Percentiles rank a stretch among this genome's conserved stretches.
phyloP scores from a whole-genome alignment of 768 basidiomycete species.

The Pulveroboletus sp. region DNA sequence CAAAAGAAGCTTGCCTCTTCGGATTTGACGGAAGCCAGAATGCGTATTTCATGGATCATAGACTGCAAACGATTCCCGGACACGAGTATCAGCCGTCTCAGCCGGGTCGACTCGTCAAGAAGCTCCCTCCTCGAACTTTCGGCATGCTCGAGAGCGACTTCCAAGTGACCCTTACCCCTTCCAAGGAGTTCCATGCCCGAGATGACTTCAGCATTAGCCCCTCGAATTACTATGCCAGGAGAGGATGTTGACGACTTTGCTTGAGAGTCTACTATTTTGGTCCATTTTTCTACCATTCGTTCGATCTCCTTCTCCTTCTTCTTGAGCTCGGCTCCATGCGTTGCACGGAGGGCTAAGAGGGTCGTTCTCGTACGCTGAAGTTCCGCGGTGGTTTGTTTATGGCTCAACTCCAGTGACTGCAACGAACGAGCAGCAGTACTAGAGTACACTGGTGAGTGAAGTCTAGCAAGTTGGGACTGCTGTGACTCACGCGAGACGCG shows the following conservation, averaged over 20 bases:
- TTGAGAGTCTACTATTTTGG: slow-evolving; percentile 65
- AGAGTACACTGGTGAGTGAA: slow-evolving; percentile 6
- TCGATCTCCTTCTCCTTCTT: slow-evolving; percentile 80
- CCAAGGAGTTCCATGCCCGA: slow-evolving; percentile 43
- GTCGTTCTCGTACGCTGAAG: slow-evolving; percentile 68
- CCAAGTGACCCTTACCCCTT: slow-evolving; percentile 52
- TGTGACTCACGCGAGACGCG: slow-evolving; percentile 61
- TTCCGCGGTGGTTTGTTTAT: slow-evolving; percentile 66
- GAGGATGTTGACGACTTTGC: slow-evolving; percentile 46
- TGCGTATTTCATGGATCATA: slow-evolving; percentile 45
- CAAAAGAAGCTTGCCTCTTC: slow-evolving; percentile 42
- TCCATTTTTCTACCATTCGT: slow-evolving; percentile 69
- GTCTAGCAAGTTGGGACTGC: neutral
- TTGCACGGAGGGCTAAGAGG: slow-evolving; percentile 63
- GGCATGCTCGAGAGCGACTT: slow-evolving; percentile 67
- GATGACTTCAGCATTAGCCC: slow-evolving; percentile 47
- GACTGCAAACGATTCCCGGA: slow-evolving; percentile 63
- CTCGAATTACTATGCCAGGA: slow-evolving; percentile 48
- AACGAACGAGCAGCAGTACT: slow-evolving; percentile 53
- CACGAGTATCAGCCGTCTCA: slow-evolving; percentile 56
- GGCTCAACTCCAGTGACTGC: slow-evolving; percentile 55
- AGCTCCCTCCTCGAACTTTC: slow-evolving; percentile 62
- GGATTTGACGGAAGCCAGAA: slow-evolving; percentile 34
- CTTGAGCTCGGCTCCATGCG: slow-evolving; percentile 68
- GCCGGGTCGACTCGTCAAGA: slow-evolving; percentile 56